These are phyloP conservation scores for Rhodotorula sphaerocarpa DNA, from an alignment of 768 basidiomycete species.

Conservation along the genomic window DNA sequence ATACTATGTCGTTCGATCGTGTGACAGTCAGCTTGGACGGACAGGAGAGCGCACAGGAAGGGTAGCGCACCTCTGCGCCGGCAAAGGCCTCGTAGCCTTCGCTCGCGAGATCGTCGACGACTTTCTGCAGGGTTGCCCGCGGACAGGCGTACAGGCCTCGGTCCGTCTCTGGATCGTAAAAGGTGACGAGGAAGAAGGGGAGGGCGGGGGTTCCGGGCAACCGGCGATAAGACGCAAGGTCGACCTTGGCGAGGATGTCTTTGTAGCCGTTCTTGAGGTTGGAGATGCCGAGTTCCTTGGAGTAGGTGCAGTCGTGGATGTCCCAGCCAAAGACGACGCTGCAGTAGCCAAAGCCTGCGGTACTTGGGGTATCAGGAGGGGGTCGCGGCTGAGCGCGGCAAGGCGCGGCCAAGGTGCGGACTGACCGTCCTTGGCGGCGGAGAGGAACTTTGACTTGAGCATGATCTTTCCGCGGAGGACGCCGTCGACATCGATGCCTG, in stretches of 20 bases:
- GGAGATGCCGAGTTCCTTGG: constrained; percentile 76
- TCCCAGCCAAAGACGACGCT: constrained; percentile 50
- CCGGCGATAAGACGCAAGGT: constrained; percentile 75
- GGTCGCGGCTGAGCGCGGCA: background rate
- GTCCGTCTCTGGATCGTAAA: constrained; percentile 76
- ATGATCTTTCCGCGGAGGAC: constrained; percentile 67
- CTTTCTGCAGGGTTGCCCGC: constrained; percentile 63
- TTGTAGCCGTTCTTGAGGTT: constrained; percentile 87
- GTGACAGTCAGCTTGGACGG: background rate
- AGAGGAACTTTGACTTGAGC: constrained; percentile 86
- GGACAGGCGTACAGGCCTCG: constrained; percentile 73
- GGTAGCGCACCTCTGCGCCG: constrained; percentile 31
- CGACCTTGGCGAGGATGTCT: constrained; percentile 76
- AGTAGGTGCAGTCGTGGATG: constrained; percentile 78
- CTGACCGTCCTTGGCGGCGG: constrained; percentile 60
- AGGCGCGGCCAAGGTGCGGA: constrained; percentile 49
- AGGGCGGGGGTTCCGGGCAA: constrained; percentile 87
- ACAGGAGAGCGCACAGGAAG: background rate
- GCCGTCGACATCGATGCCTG: constrained; percentile 63
- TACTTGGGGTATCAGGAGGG: too few relatives aligned
- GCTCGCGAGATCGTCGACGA: constrained; percentile 50
- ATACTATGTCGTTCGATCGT: constrained; percentile 53
- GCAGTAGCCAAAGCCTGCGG: constrained; percentile 22
- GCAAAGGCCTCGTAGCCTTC: constrained; percentile 53
- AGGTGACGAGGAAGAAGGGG: constrained; percentile 87